phyloP scores from a whole-genome alignment of 2,329 filamentous ascomycete genomes.

The Coniochaeta prunicola region DNA sequence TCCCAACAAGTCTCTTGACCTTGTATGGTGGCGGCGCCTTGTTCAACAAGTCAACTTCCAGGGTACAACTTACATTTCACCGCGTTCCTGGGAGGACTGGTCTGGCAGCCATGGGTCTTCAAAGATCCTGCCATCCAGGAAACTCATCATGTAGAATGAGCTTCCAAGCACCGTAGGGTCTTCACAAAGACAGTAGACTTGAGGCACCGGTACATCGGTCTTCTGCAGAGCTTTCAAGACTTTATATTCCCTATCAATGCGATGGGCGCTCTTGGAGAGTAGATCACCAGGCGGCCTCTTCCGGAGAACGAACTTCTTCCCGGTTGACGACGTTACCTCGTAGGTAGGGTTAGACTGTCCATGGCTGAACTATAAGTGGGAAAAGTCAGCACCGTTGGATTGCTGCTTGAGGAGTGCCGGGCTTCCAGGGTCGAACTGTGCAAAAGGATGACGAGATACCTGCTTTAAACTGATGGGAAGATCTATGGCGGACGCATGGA shows the following conservation, averaged over 20 bases:
- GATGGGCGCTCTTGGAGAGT: conserved; percentile 87
- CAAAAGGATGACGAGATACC: too few species aligned
- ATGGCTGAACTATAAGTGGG: conserved; percentile 86
- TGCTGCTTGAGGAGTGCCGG: too few species aligned
- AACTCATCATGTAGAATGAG: conserved; percentile 96
- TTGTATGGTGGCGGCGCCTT: too few species aligned
- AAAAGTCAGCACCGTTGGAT: too few species aligned
- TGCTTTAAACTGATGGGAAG: too few species aligned
- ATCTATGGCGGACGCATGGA: too few species aligned
- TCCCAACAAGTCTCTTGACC: too few species aligned
- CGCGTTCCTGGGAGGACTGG: conserved; percentile 60
- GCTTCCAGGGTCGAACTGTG: too few species aligned
- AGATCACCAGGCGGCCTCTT: conserved; percentile 95
- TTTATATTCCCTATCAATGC: conserved; percentile 91
- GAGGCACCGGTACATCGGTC: conserved; percentile 83
- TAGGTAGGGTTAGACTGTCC: conserved; percentile 98
- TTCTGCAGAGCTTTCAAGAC: conserved; percentile 69
- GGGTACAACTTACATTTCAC: too few species aligned
- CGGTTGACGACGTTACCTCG: conserved; percentile 68
- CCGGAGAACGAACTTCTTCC: conserved; percentile 75
- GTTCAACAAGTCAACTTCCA: too few species aligned
- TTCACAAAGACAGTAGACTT: conserved; percentile 77
- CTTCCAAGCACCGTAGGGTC: conserved; percentile 76
- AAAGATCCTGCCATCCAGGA: conserved; percentile 87
- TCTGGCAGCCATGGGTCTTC: conserved; percentile 78